Percentiles rank a stretch among this genome's conserved stretches.
Evolutionary conservation across 768 basidiomycete species (phyloP).

Genomic region (Dioszegia crocea): DNA sequence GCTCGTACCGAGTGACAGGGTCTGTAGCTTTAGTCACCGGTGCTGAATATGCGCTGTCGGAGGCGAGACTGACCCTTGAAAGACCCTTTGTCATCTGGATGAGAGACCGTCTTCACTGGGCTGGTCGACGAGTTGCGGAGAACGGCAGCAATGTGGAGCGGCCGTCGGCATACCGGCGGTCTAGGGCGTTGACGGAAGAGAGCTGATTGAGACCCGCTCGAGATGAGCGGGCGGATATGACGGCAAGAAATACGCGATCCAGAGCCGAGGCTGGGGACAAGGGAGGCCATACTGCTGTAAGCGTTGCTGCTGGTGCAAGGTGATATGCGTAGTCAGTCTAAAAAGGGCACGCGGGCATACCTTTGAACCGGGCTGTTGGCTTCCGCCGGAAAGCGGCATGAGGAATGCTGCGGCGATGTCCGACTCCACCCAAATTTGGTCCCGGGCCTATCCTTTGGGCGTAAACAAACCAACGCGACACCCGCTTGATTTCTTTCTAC

Average conservation of each 20-base stretch:
- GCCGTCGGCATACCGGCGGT: neutral
- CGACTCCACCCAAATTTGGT: too few relatives aligned
- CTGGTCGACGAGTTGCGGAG: neutral
- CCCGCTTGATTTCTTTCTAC: constrained; percentile 34
- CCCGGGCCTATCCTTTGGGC: neutral
- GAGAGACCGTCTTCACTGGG: neutral
- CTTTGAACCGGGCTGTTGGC: too few relatives aligned
- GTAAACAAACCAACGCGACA: constrained; percentile 22
- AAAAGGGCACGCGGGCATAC: too few relatives aligned
- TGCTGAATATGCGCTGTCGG: neutral
- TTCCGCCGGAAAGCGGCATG: too few relatives aligned
- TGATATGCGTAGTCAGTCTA: too few relatives aligned
- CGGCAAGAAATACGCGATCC: neutral
- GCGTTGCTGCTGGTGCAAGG: too few relatives aligned
- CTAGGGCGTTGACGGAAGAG: neutral
- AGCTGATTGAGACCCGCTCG: neutral
- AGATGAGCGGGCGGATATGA: neutral
- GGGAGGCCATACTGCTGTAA: neutral
- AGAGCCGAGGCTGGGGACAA: neutral
- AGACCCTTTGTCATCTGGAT: constrained; percentile 12
- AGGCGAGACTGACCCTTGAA: constrained; percentile 24
- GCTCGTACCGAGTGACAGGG: constrained; percentile 52
- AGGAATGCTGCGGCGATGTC: too few relatives aligned
- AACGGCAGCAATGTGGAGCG: neutral
- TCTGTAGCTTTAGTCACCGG: constrained; percentile 17